phyloP scores from a whole-genome alignment of 1,284 basidiomycete genomes.

The Vanrija humicola region DNA sequence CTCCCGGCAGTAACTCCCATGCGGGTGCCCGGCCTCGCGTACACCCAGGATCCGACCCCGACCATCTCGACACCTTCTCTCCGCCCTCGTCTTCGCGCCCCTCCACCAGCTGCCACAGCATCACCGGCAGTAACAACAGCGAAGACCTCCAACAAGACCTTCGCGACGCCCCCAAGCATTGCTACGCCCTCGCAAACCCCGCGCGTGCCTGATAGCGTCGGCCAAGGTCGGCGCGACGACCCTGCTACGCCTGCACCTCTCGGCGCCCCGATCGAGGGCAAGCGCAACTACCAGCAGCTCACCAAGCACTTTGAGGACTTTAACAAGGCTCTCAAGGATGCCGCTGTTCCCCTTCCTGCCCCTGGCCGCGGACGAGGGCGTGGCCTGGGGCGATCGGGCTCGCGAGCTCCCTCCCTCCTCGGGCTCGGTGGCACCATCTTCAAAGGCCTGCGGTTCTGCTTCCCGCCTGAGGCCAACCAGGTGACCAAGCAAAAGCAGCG shows the following conservation, averaged over 20 bases:
- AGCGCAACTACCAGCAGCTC: not conserved
- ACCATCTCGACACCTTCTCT: constrained; percentile 7
- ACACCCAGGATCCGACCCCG: not conserved
- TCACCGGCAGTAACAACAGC: not conserved
- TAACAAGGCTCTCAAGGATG: constrained; percentile 15
- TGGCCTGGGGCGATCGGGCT: constrained; percentile 1
- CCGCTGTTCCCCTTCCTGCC: not conserved
- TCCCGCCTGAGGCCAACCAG: constrained; percentile 27
- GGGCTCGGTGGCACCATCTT: constrained; percentile 26
- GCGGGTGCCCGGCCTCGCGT: not conserved
- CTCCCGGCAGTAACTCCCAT: not conserved
- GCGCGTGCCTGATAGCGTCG: constrained; percentile 7
- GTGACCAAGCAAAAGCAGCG: constrained; percentile 24
- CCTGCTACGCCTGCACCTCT: constrained; percentile 30
- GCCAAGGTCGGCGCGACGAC: constrained; percentile 23
- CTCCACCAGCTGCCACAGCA: not conserved
- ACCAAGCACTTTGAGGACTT: constrained; percentile 29
- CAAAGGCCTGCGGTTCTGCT: constrained; percentile 34
- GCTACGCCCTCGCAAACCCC: constrained; percentile 8
- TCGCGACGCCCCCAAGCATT: constrained; percentile 8
- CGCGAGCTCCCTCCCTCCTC: not conserved
- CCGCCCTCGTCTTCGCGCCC: constrained; percentile 1
- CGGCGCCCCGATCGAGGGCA: constrained; percentile 8
- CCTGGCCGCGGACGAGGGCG: constrained; percentile 3
- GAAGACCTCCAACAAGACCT: not conserved